These are phyloP conservation scores for Andrographis paniculata DNA, from an alignment of 305 asterid species.

Conservation along the genomic window DNA sequence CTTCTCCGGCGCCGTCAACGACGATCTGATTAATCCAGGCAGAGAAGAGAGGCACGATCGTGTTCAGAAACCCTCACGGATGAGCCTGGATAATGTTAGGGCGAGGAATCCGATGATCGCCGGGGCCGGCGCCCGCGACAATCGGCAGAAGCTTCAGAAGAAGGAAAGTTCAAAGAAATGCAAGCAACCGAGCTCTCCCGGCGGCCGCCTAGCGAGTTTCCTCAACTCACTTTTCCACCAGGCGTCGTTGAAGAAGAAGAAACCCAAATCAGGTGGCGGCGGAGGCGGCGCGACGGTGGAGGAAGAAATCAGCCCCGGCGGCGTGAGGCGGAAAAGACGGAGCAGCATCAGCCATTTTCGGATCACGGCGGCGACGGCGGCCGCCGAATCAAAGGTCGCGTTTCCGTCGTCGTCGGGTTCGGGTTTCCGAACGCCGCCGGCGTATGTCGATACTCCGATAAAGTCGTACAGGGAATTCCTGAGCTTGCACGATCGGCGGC, in stretches of 20 bases:
- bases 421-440: slow-evolving; percentile 49
- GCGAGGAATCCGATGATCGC: slow-evolving; percentile 18
- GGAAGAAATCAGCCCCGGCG: slow-evolving; percentile 23
- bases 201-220: slow-evolving; percentile 34
- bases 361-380: slow-evolving; percentile 10
- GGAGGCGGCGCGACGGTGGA: slow-evolving; percentile 4
- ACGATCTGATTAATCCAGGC: slow-evolving; percentile 24
- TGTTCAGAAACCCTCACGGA: slow-evolving; percentile 20
- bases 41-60: slow-evolving; percentile 7
- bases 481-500: not conserved
- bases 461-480: slow-evolving; percentile 37
- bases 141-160: too few species aligned
- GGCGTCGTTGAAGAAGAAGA: slow-evolving; percentile 31
- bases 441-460: slow-evolving; percentile 32
- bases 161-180: too few species aligned
- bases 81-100: slow-evolving; percentile 57
- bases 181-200: slow-evolving; percentile 48
- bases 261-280: slow-evolving; percentile 15
- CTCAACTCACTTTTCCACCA: slow-evolving; percentile 41
- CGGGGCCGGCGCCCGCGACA: not conserved
- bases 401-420: slow-evolving; percentile 24
- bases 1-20: slow-evolving; percentile 47
- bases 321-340: slow-evolving; percentile 47
- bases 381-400: too few species aligned
- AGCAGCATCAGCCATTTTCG: slow-evolving; percentile 63